Conservation (phyloP, 441 rosid genomes). For the Melianthus villosus region DNA sequence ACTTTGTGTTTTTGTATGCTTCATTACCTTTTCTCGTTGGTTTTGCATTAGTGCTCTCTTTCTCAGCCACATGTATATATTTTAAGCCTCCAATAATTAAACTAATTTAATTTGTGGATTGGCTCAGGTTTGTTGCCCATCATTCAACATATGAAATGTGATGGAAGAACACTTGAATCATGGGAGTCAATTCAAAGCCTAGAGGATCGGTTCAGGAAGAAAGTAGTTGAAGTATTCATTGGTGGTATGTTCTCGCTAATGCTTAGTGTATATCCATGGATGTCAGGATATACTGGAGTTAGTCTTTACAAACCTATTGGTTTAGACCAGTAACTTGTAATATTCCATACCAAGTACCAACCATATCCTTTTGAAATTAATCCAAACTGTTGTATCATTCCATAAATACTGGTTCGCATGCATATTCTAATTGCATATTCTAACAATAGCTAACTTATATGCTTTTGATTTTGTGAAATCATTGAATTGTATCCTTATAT, state of each 20-base stretch:
- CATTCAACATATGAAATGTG: constrained; percentile 46
- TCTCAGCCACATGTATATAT: neutral
- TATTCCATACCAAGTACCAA: too few species aligned
- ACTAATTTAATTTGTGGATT: constrained; percentile 4
- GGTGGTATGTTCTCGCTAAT: constrained; percentile 27
- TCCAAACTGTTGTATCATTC: too few species aligned
- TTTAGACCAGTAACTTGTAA: too few species aligned
- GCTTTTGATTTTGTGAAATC: too few species aligned
- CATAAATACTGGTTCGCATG: too few species aligned
- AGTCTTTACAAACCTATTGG: neutral
- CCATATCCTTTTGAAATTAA: too few species aligned
- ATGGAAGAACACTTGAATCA: constrained; percentile 42
- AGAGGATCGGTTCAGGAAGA: constrained; percentile 23
- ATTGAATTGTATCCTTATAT: too few species aligned
- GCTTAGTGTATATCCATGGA: neutral
- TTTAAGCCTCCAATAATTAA: too few species aligned
- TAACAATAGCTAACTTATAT: too few species aligned
- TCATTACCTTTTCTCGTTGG: neutral
- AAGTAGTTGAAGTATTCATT: constrained; percentile 46
- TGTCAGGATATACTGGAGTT: neutral
- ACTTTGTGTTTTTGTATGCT: constrained; percentile 5
- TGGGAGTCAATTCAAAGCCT: constrained; percentile 27
- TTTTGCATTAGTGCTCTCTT: neutral
- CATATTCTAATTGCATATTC: too few species aligned
- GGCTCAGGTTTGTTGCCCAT: constrained; percentile 78